Base-by-base conservation (phyloP, 73 alveolate genomes). In the Paramecium octaurelia region DNA sequence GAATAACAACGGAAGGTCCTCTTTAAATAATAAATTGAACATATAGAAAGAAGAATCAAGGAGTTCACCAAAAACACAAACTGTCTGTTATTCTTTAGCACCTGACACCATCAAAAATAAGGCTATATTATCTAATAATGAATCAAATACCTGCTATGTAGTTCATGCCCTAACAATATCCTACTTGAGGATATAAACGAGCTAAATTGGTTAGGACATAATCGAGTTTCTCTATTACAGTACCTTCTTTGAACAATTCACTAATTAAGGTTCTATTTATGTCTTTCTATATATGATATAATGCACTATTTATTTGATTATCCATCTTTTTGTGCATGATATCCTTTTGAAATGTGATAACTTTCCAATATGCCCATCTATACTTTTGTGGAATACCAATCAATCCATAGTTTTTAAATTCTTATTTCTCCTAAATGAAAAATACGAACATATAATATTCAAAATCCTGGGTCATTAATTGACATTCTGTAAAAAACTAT, bases 351-450 rank as follows among this genome's bases (percentile, higher is more conserved):
- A 46, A 48, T 0, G 91, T 80, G 7, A 80, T 31, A 8, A 46
- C 44, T 43, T 80, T 80, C 91, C 91, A 80, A 44, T 44, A 44
- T 80, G 57, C 48, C 91, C 91, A 80, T 80, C 91, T 80, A 23
- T 44, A 48, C 29, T 46, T 20, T 48, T 80, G 12, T 12, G 91
- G 91, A 12, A 80, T 21, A 18, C 91, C 91, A 14, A 18, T 48
- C 50, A 80, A 24, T 10, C 91, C 70, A 80, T 18, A 44, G 8
- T 12, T 16, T 3, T 24, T 44, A 48, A 80, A 80, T 80, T 80
- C 29, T 0, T 9, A 24, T 23, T 80, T 44, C 16, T 80, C 75
- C 34, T 43, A 40, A 2, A 38, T 20, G 16, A 23, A 80, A 44
- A 80, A 42, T 10, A 16, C 27, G 3, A 80, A 46, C 75, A 80